phyloP scores from a whole-genome alignment of 2,329 filamentous ascomycete genomes.

The Grosmannia clavigera region DNA sequence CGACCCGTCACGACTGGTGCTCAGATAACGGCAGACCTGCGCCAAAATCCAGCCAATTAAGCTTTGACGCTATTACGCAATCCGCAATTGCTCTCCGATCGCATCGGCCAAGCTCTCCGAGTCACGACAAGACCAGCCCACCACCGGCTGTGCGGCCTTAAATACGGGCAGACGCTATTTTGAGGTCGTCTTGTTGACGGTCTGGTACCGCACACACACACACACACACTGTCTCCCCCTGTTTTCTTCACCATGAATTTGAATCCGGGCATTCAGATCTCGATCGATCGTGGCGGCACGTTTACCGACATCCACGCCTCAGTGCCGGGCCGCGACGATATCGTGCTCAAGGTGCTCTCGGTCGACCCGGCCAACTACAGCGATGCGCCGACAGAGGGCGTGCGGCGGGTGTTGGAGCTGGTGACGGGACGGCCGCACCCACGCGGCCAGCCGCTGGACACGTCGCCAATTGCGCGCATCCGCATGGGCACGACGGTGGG shows the following conservation, averaged over 20 bases:
- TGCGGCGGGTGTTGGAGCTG: slow-evolving; percentile 69
- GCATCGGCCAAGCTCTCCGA: background rate
- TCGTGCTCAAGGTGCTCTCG: slow-evolving; percentile 44
- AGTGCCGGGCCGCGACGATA: slow-evolving; percentile 44
- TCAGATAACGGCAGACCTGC: too few species aligned
- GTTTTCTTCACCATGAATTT: background rate
- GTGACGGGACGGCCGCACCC: slow-evolving; percentile 67
- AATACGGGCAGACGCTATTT: background rate
- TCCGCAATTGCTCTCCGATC: background rate
- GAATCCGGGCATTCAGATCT: slow-evolving; percentile 30
- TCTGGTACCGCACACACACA: background rate
- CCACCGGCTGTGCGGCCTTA: background rate
- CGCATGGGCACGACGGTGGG: slow-evolving; percentile 94
- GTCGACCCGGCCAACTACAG: slow-evolving; percentile 81
- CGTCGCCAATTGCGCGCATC: slow-evolving; percentile 74
- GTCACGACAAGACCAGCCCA: background rate
- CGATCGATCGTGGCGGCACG: slow-evolving; percentile 72
- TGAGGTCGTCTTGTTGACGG: background rate
- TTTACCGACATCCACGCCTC: slow-evolving; percentile 68
- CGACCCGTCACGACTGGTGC: too few species aligned
- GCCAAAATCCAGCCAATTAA: background rate
- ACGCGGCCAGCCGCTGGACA: slow-evolving; percentile 69
- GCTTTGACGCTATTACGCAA: background rate
- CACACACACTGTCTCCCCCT: background rate
- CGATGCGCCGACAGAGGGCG: slow-evolving; percentile 84